Evolutionary conservation across 2,329 filamentous ascomycete species (phyloP).

Genomic region (Calonectria crousiana): DNA sequence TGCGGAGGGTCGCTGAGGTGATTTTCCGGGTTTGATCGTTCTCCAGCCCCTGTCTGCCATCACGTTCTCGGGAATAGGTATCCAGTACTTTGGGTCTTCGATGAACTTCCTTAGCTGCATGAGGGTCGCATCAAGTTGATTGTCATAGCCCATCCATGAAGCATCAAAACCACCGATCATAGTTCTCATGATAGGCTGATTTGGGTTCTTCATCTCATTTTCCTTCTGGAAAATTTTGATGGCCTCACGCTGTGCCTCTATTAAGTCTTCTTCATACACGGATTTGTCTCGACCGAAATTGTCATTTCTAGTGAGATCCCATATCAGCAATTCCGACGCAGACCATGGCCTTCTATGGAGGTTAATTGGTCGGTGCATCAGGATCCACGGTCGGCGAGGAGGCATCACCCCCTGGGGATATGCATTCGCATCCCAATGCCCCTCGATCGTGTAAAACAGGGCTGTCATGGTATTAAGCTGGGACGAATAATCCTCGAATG

Average conservation of each 20-base stretch:
- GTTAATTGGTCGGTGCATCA: slow-evolving; percentile 59
- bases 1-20: slow-evolving; percentile 8
- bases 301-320: slow-evolving; percentile 57
- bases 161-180: slow-evolving; percentile 59
- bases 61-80: slow-evolving; percentile 50
- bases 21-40: slow-evolving; percentile 39
- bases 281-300: slow-evolving; percentile 35
- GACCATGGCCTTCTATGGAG: slow-evolving; percentile 48
- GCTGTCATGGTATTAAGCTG: slow-evolving; percentile 47
- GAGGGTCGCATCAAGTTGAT: slow-evolving; percentile 59
- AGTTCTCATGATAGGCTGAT: slow-evolving; percentile 52
- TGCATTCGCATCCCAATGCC: slow-evolving; percentile 48
- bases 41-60: slow-evolving; percentile 55
- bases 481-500: background rate
- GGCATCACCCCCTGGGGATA: slow-evolving; percentile 34
- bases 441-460: slow-evolving; percentile 64
- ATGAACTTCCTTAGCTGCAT: slow-evolving; percentile 51
- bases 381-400: slow-evolving; percentile 64
- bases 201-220: slow-evolving; percentile 46
- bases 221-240: slow-evolving; percentile 52
- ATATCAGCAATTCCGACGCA: slow-evolving; percentile 64
- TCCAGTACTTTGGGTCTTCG: slow-evolving; percentile 44
- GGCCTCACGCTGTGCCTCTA: slow-evolving; percentile 59
- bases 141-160: slow-evolving; percentile 31
- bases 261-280: slow-evolving; percentile 52